Conservation (phyloP, 2,329 filamentous ascomycete genomes). For the Apiospora saccharicola region DNA sequence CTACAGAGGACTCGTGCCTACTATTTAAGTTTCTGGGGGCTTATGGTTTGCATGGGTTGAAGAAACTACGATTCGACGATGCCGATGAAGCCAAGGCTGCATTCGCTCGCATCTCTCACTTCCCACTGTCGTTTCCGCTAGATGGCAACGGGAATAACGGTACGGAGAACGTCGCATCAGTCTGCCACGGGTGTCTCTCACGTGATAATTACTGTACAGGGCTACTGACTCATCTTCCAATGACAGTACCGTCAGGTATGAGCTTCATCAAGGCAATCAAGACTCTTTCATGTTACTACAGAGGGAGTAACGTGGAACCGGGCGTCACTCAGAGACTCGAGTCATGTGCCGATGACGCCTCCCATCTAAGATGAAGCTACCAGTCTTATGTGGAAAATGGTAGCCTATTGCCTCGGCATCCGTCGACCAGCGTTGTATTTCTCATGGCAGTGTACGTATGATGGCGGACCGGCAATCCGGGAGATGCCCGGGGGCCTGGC, state of each 20-base stretch:
- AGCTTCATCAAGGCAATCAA: background rate
- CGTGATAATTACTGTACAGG: too few species aligned
- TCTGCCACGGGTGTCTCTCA: too few species aligned
- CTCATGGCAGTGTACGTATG: background rate
- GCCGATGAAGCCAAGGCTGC: too few species aligned
- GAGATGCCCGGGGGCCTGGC: background rate
- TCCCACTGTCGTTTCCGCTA: too few species aligned
- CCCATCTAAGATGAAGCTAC: background rate
- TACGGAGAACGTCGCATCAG: too few species aligned
- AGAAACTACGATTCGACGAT: too few species aligned
- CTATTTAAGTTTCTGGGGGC: too few species aligned
- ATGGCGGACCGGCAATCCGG: background rate
- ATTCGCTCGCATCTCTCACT: too few species aligned
- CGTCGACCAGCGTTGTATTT: background rate
- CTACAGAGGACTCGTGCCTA: background rate
- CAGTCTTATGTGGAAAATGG: background rate
- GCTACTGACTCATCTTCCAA: background rate
- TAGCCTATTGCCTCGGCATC: background rate
- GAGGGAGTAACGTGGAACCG: background rate
- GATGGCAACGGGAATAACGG: too few species aligned
- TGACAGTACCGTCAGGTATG: background rate
- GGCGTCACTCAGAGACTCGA: background rate
- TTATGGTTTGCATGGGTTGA: too few species aligned
- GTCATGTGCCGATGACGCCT: background rate
- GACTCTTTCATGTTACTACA: background rate